Conservation (phyloP, 352 stramenopile genomes). For the Phytophthora ohioensis region DNA sequence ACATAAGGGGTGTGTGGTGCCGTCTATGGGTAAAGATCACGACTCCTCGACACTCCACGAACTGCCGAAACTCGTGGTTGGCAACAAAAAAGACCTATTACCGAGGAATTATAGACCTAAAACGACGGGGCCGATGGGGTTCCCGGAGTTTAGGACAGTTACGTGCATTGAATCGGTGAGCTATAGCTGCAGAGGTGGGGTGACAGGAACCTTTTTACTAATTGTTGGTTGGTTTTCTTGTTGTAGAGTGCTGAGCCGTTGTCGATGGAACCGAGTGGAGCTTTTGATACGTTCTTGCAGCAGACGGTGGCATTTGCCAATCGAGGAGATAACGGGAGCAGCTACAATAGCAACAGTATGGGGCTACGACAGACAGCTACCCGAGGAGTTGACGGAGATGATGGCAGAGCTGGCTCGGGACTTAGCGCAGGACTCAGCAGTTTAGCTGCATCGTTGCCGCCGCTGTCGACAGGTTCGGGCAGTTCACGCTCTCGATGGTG, state of each 20-base stretch:
- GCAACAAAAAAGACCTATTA: slow-evolving; percentile 80
- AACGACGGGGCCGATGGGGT: slow-evolving; percentile 40
- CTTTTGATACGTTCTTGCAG: slow-evolving; percentile 73
- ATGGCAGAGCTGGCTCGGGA: slow-evolving; percentile 10
- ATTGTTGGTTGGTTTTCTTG: slow-evolving; percentile 1
- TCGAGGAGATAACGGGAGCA: slow-evolving; percentile 27
- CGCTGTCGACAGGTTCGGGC: slow-evolving; percentile 36
- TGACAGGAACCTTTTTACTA: not conserved
- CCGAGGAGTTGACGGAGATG: slow-evolving; percentile 37
- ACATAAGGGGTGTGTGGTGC: slow-evolving; percentile 64
- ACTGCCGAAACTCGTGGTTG: slow-evolving; percentile 83
- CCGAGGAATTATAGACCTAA: slow-evolving; percentile 13
- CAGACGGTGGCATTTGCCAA: slow-evolving; percentile 70
- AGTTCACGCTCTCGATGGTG: slow-evolving; percentile 45
- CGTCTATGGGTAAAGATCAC: slow-evolving; percentile 32
- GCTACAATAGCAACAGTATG: slow-evolving; percentile 31
- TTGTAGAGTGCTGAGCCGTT: slow-evolving; percentile 66
- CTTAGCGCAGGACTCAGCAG: slow-evolving; percentile 18
- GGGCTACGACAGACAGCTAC: slow-evolving; percentile 62
- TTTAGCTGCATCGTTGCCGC: slow-evolving; percentile 21
- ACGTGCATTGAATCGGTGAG: slow-evolving; percentile 68
- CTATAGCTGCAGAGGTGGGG: not conserved
- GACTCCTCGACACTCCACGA: slow-evolving; percentile 52
- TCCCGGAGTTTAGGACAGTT: slow-evolving; percentile 58
- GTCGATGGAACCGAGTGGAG: slow-evolving; percentile 53